phyloP scores from a whole-genome alignment of 116 monocot genomes.

The Papilionanthe hybrid region DNA sequence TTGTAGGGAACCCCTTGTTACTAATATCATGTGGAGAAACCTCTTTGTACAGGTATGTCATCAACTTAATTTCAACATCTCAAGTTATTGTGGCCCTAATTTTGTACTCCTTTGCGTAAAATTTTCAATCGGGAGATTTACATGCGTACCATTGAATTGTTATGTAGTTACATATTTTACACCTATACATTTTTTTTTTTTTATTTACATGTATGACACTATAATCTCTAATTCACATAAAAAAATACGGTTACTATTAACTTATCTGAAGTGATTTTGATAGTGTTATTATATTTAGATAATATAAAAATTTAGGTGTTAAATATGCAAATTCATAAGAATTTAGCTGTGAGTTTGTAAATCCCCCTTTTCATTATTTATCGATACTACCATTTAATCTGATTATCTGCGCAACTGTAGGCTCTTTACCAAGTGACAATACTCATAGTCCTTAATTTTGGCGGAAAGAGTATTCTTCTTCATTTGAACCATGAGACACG shows the following conservation, averaged over 20 bases:
- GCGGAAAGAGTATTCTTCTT: constrained; percentile 46
- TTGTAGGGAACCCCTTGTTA: constrained; percentile 49
- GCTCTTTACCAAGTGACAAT: constrained; percentile 53
- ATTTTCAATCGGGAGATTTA: neutral
- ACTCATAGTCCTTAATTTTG: constrained; percentile 60
- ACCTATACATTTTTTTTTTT: too few species aligned
- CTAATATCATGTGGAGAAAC: constrained; percentile 63
- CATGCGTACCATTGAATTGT: too few species aligned
- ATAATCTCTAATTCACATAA: too few species aligned
- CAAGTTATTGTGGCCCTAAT: neutral
- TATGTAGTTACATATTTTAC: too few species aligned
- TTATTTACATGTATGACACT: too few species aligned
- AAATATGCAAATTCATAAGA: too few species aligned
- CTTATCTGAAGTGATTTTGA: too few species aligned
- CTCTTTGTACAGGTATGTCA: constrained; percentile 37
- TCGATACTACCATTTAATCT: too few species aligned
- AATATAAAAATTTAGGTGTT: too few species aligned
- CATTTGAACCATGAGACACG: constrained; percentile 32
- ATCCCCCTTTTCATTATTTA: too few species aligned
- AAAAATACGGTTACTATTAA: too few species aligned
- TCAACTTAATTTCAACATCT: neutral
- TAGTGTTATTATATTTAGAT: too few species aligned
- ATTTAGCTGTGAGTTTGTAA: neutral
- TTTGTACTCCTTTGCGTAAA: neutral
- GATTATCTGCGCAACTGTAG: constrained; percentile 8